Evolutionary conservation across 495 filamentous ascomycete species (phyloP), one percentile per base, ranked within the genome.

Genomic region (Daldinia concentrica): DNA sequence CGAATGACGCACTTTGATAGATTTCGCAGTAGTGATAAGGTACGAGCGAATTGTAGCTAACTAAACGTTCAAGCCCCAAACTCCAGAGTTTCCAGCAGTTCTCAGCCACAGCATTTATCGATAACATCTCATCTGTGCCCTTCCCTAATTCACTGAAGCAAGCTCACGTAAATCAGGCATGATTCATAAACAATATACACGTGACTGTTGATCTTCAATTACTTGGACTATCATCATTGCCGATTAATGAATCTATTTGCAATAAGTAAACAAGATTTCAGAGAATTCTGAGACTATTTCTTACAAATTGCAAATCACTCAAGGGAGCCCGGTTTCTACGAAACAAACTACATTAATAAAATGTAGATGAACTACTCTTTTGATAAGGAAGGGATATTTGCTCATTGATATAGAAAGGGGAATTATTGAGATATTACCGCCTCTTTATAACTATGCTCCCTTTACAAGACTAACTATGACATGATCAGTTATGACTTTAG

Each of bases 1-100:
- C 65, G 58, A 73, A 64, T 69, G 71, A 73, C 66, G 71, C 65
- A 69, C 39, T 65, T 45, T 17, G 29, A 26, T 61, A 41, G 41
- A 48, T 58, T 58, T 45, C 5, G n/a, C 41, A 3, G 41, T 22
- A 22, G 17, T 1, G 17, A 45, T 45, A 45, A 45, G n/a, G 41
- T 45, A 41, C 54, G 29, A 9, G 15, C 8, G 24, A 6, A 4
- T 32, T 54, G 12, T 54, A 54, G 3, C 29, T 30, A 4, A 12
- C 3, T 14, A 22, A 32, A 19, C 15, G 3, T 34, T 36, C 27
- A 19, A 57, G 26, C 54, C 29, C 30, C 29, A 32, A 6, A 12
- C 4, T 54, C 9, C 0, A 29, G 50, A 14, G 34, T 36, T 12
- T 12, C 14, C 34, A 36, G 34, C 50, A 14, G 34, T 36, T 12